Conservation (phyloP, 2,329 filamentous ascomycete genomes). For the Orbilia javanica region DNA sequence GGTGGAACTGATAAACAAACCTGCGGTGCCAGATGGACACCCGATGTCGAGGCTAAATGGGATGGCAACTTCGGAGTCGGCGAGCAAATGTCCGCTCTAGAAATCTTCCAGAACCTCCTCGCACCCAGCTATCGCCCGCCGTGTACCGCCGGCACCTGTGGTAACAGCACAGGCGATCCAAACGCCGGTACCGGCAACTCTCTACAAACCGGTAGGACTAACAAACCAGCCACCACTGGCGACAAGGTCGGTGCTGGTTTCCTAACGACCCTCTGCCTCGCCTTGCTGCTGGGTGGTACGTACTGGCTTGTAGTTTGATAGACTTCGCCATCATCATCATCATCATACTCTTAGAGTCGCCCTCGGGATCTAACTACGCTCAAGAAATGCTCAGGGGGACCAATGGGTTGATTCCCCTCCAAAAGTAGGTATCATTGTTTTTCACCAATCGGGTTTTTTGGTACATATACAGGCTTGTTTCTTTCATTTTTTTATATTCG, state of each 20-base stretch:
- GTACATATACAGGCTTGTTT: constrained; percentile 30
- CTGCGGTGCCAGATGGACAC: constrained; percentile 75
- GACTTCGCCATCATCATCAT: background rate
- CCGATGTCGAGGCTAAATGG: constrained; percentile 64
- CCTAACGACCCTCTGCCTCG: constrained; percentile 72
- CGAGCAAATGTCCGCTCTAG: constrained; percentile 78
- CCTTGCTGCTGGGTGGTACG: constrained; percentile 71
- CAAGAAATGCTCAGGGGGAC: background rate
- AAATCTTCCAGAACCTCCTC: constrained; percentile 74
- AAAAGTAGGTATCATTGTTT: constrained; percentile 27
- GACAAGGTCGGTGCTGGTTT: constrained; percentile 79
- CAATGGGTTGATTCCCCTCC: background rate
- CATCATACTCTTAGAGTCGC: background rate
- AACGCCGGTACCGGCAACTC: constrained; percentile 65
- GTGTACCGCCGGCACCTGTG: constrained; percentile 70
- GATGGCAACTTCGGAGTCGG: constrained; percentile 75
- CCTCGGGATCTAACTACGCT: background rate
- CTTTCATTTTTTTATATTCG: constrained; percentile 27
- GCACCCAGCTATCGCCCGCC: constrained; percentile 67
- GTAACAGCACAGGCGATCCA: constrained; percentile 69
- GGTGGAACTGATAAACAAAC: constrained; percentile 72
- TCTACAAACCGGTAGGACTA: constrained; percentile 61
- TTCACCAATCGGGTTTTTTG: background rate
- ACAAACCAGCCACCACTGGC: constrained; percentile 69
- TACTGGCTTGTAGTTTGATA: constrained; percentile 69